Conservation (phyloP, 2,329 filamentous ascomycete genomes). For the Talaromyces pinophilus region DNA sequence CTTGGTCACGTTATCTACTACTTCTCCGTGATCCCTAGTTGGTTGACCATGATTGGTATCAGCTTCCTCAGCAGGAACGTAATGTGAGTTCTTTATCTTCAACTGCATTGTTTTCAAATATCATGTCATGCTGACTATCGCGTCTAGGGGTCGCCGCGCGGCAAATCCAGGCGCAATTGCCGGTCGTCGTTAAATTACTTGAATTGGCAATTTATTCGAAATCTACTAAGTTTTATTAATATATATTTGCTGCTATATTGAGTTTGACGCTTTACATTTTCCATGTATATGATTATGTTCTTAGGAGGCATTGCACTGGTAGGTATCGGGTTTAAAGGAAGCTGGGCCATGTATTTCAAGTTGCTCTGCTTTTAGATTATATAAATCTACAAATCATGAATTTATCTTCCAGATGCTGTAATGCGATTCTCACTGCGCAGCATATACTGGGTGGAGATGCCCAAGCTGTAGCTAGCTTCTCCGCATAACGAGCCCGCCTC, state of each 20-base stretch:
- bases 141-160: constrained; percentile 33
- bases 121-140: constrained; percentile 5
- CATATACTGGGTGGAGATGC: no score
- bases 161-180: constrained; percentile 28
- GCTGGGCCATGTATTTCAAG: no score
- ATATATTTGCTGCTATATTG: not conserved
- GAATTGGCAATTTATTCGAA: constrained; percentile 3
- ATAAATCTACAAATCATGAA: not conserved
- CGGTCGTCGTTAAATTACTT: constrained; percentile 27
- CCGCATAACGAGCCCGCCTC: not conserved
- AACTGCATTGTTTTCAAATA: not conserved
- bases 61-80: constrained; percentile 61
- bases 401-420: no score
- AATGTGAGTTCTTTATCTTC: constrained; percentile 53
- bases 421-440: no score
- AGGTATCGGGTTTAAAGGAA: not conserved
- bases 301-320: not conserved
- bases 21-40: constrained; percentile 61
- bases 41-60: constrained; percentile 65
- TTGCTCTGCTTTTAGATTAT: not conserved
- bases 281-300: constrained; percentile 8
- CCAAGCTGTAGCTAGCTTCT: not conserved
- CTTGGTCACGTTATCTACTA: constrained; percentile 59
- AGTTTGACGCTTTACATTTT: not conserved
- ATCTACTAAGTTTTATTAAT: constrained; percentile 21